Percentiles rank a stretch among this genome's conserved stretches.
Conservation (phyloP, 495 filamentous ascomycete species). For the Aspergillus sclerotioniger region DNA sequence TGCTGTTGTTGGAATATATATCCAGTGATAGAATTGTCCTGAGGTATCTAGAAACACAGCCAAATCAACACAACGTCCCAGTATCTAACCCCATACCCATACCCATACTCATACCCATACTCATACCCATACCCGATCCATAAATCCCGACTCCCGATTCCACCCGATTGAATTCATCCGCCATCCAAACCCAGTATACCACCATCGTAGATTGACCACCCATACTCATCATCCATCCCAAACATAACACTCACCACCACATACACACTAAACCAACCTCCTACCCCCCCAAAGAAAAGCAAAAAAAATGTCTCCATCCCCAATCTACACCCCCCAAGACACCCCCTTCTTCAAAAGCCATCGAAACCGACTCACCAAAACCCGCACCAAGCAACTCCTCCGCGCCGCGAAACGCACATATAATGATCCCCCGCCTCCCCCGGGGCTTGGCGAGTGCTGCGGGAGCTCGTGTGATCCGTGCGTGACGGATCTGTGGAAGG, state of each 20-base stretch:
- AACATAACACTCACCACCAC: neutral
- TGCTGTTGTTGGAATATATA: too few relatives aligned
- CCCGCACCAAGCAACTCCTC: slow-evolving; percentile 40
- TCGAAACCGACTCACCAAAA: slow-evolving; percentile 28
- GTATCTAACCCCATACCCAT: too few relatives aligned
- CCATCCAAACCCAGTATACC: neutral
- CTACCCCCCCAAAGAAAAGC: neutral
- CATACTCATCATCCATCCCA: too few relatives aligned
- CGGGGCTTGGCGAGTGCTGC: slow-evolving; percentile 38
- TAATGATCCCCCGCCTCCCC: slow-evolving; percentile 39
- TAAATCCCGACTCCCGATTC: neutral
- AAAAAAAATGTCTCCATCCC: slow-evolving; percentile 7
- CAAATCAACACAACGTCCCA: too few relatives aligned
- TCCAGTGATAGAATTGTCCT: too few relatives aligned
- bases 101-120: neutral
- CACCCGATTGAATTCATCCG: neutral
- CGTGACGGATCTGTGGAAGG: slow-evolving; percentile 40
- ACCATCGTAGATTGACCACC: neutral
- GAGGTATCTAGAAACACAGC: too few relatives aligned
- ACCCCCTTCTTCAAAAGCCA: slow-evolving; percentile 34
- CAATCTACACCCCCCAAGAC: slow-evolving; percentile 27
- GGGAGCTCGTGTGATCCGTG: slow-evolving; percentile 46
- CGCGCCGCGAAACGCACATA: slow-evolving; percentile 33
- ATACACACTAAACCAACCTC: neutral
- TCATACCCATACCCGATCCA: neutral